Evolutionary conservation across 2,329 filamentous ascomycete species (phyloP).

Genomic region (Cladosporium sphaerospermum): DNA sequence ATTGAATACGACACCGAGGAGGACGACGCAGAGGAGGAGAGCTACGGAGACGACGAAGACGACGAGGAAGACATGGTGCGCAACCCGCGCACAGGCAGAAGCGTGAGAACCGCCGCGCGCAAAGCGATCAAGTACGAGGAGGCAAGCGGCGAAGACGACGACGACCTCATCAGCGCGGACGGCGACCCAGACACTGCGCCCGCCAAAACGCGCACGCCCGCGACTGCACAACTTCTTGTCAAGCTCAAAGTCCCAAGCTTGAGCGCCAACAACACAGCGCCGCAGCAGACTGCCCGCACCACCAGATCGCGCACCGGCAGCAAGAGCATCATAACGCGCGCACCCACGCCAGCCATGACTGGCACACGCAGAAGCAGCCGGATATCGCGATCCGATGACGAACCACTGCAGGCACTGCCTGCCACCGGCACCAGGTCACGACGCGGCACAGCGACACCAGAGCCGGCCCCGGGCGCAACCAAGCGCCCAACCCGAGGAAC

Average conservation of each 20-base stretch:
- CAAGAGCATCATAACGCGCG: constrained; percentile 27
- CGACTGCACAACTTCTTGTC: constrained; percentile 29
- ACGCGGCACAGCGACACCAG: constrained; percentile 47
- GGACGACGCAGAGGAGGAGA: constrained; percentile 33
- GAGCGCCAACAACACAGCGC: background rate
- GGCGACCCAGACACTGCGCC: constrained; percentile 11
- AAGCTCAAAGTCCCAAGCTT: constrained; percentile 33
- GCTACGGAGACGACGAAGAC: constrained; percentile 41
- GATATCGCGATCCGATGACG: constrained; percentile 51
- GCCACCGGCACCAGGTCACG: constrained; percentile 55
- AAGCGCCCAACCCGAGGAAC: constrained; percentile 38
- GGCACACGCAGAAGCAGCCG: constrained; percentile 51
- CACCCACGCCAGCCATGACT: constrained; percentile 25
- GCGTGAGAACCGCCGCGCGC: constrained; percentile 50
- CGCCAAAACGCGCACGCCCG: background rate
- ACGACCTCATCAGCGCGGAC: constrained; percentile 24
- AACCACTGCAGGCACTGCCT: constrained; percentile 52
- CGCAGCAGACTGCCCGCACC: constrained; percentile 16
- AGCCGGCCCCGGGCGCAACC: constrained; percentile 32
- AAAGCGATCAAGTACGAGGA: constrained; percentile 53
- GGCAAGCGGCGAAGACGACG: constrained; percentile 40
- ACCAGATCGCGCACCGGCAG: constrained; percentile 35
- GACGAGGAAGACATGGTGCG: constrained; percentile 45
- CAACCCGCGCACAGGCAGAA: constrained; percentile 51
- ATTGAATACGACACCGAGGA: constrained; percentile 31